These are phyloP conservation scores for Colletotrichum tropicicola DNA, from an alignment of 2,329 filamentous ascomycete species.

Conservation along the genomic window DNA sequence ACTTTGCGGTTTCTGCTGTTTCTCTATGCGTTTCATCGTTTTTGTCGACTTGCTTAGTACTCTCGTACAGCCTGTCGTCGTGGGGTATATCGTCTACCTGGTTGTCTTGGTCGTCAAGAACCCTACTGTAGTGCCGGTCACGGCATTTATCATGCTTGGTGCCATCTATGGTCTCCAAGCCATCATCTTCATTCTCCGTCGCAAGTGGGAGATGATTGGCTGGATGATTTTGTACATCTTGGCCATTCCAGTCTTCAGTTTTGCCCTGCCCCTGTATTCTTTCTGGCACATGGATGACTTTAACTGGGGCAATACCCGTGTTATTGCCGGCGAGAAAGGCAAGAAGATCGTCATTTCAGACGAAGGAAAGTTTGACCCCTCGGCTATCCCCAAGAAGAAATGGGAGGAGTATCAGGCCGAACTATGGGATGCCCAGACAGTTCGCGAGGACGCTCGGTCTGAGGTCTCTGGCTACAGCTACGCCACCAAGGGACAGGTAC, in stretches of 20 bases:
- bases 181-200: constrained; percentile 93
- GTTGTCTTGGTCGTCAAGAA: constrained; percentile 76
- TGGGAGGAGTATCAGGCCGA: constrained; percentile 99
- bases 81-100: constrained; percentile 90
- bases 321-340: constrained; percentile 93
- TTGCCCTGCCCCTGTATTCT: constrained; percentile 88
- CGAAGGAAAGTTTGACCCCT: constrained; percentile 97
- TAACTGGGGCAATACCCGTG: constrained; percentile 98
- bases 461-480: constrained; percentile 96
- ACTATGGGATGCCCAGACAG: constrained; percentile 92
- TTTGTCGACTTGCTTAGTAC: constrained; percentile 94
- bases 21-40: constrained; percentile 98
- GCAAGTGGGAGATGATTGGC: constrained; percentile 99
- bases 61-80: constrained; percentile 88
- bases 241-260: constrained; percentile 91
- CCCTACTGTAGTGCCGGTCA: constrained; percentile 76
- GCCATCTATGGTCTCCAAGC: constrained; percentile 98
- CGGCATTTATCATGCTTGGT: constrained; percentile 87
- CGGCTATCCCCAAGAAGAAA: constrained; percentile 93
- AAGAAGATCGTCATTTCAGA: constrained; percentile 93
- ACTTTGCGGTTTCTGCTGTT: constrained; percentile 99
- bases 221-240: constrained; percentile 98
- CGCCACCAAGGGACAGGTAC: constrained; percentile 77
- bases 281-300: constrained; percentile 99
- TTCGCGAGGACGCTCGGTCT: constrained; percentile 82